phyloP scores from a whole-genome alignment of 2,329 filamentous ascomycete genomes.

The Trichoderma atroviride region DNA sequence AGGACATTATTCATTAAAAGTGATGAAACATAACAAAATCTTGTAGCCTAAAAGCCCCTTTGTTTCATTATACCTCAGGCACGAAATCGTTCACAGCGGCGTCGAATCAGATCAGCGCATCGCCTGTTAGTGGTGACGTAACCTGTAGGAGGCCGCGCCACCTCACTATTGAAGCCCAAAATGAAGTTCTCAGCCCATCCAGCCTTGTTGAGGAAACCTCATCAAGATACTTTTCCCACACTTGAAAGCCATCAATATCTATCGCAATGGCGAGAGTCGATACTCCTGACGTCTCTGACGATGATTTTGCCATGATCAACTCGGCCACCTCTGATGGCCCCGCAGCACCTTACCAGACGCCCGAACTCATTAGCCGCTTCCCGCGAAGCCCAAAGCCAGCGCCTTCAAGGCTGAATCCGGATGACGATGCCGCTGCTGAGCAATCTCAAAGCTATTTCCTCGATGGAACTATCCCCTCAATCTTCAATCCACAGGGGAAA shows the following conservation, averaged over 20 bases:
- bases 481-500: not conserved
- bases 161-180: not conserved
- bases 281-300: conserved; percentile 3
- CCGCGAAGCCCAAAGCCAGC: not conserved
- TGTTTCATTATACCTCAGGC: not conserved
- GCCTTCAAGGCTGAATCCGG: not conserved
- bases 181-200: not conserved
- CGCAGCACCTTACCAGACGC: conserved; percentile 6
- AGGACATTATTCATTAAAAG: not conserved
- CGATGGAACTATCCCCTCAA: not conserved
- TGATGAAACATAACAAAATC: not conserved
- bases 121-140: conserved; percentile 4
- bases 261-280: not conserved
- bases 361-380: conserved; percentile 6
- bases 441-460: not conserved
- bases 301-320: conserved; percentile 16
- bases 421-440: not conserved
- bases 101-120: not conserved
- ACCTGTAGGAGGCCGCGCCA: not conserved
- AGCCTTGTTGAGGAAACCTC: not conserved
- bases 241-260: not conserved
- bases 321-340: conserved; percentile 3
- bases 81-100: not conserved
- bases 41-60: not conserved
- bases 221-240: not conserved